phyloP scores from a whole-genome alignment of 208 protist species.

The Porcisia deanei region DNA sequence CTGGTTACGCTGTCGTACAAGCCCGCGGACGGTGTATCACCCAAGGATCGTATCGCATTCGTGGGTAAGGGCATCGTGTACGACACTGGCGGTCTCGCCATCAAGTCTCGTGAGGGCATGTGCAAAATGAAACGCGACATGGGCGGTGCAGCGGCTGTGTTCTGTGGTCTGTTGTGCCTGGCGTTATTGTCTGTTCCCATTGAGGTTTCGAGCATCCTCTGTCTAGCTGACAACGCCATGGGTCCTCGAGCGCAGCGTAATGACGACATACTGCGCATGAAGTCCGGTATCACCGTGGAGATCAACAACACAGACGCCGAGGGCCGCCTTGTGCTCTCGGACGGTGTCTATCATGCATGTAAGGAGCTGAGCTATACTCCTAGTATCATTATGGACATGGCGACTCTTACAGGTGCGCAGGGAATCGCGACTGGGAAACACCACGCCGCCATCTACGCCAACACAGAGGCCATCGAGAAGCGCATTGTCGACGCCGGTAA shows the following conservation, averaged over 20 bases:
- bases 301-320: conserved; percentile 95
- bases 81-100: conserved; percentile 88
- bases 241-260: conserved; percentile 71
- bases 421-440: conserved; percentile 75
- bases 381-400: conserved; percentile 88
- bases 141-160: conserved; percentile 87
- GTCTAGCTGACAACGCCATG: conserved; percentile 92
- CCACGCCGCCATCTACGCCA: conserved; percentile 85
- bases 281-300: conserved; percentile 89
- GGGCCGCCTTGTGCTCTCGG: conserved; percentile 90
- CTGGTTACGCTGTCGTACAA: conserved; percentile 84
- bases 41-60: conserved; percentile 69
- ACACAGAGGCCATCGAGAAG: conserved; percentile 67
- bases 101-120: conserved; percentile 85
- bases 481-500: conserved; percentile 51
- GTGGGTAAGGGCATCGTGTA: conserved; percentile 94
- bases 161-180: conserved; percentile 74
- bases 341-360: conserved; percentile 89
- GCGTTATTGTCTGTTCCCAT: conserved; percentile 45
- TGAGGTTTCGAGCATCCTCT: conserved; percentile 63
- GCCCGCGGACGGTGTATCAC: conserved; percentile 44
- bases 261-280: conserved; percentile 90
- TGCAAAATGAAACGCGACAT: conserved; percentile 93
- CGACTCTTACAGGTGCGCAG: conserved; percentile 92
- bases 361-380: conserved; percentile 79